Evolutionary conservation across 2,329 filamentous ascomycete genomes (phyloP), one percentile per base, ranked within the genome.

Genomic region (Nectriaceae sp.): DNA sequence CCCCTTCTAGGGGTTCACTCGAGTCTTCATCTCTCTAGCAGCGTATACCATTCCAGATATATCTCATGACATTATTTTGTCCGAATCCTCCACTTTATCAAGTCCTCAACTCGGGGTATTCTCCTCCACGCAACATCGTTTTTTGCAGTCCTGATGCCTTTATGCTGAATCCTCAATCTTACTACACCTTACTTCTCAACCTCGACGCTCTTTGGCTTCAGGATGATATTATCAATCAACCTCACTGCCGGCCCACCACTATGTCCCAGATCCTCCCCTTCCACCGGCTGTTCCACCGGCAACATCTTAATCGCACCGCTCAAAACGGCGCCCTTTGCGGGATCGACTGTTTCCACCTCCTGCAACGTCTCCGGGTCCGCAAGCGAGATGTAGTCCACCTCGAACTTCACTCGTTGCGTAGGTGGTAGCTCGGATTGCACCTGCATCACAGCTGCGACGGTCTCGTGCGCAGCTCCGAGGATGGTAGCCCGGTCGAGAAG

Each of bases 241-340:
- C 94, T 79, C 40, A 99, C 94, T 1, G 85, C 68, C 15, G 89
- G 89, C 2, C 87, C 86, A 3, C 84, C 85, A 46, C 82, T 79
- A 52, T 83, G 83, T 3, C 91, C 91, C 21, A 92, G 69, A 56
- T 91, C 85, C 67, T 97, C 92, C 1, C 80, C 88, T 5, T 82
- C 73, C 41, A 76, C 78, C 1, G 85, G 77, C 43, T 82, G 78
- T 64, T 95, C 89, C 2, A 96, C 75, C 0, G 91, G 88, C 39
- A 90, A 67, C 87, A 99, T 96, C 72, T 89, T 94, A 49, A 99
- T 76, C 0, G 94, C 94, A 3, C 90, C 91, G 65, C 93, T 97
- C 48, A 99, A 70, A 29, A 99, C 87, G 0, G 87, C 92, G 2
- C 93, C 93, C 54, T 75, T 83, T 0, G 72, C 70, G 0, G 79